Percentiles rank a stretch among this genome's conserved stretches.
These are phyloP conservation scores for Aureobasidium sp. DNA, from an alignment of 2,329 filamentous ascomycete species.

Conservation along the genomic window DNA sequence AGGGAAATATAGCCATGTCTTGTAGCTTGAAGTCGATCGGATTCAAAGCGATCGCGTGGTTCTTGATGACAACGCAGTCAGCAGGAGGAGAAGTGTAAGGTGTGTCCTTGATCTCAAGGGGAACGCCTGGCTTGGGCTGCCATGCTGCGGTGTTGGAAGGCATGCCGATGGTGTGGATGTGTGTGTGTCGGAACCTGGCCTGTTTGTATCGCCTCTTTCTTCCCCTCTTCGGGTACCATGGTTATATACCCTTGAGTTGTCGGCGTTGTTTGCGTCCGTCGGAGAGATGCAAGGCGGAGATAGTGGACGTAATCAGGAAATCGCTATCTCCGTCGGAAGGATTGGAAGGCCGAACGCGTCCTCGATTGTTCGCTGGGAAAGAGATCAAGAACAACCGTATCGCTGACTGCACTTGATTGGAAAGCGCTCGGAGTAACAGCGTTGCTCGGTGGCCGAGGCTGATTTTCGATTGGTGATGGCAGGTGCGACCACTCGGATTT, in stretches of 20 bases:
- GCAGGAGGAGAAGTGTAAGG: slow-evolving; percentile 17
- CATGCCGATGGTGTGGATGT: not conserved
- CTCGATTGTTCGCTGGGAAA: no score
- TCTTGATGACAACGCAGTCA: slow-evolving; percentile 28
- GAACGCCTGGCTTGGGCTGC: slow-evolving; percentile 16
- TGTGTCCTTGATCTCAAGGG: slow-evolving; percentile 17
- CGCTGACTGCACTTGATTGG: not conserved
- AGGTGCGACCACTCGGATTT: not conserved
- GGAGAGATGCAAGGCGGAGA: not conserved
- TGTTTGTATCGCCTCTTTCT: not conserved
- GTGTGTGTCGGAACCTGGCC: not conserved
- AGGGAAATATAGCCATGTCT: slow-evolving; percentile 17
- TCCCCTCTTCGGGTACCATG: no score
- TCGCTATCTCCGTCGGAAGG: not conserved
- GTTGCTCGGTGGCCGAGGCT: not conserved
- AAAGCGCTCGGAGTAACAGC: not conserved
- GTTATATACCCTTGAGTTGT: not conserved
- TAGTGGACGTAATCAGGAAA: not conserved
- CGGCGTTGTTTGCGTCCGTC: not conserved
- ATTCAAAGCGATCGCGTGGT: slow-evolving; percentile 31
- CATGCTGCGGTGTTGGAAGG: slow-evolving; percentile 20
- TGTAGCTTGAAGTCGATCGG: slow-evolving; percentile 31
- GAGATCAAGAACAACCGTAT: not conserved
- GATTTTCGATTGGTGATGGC: not conserved
- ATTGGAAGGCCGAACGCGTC: not conserved